phyloP scores from a whole-genome alignment of 768 basidiomycete species.

The Neoboletus brunneissimus region DNA sequence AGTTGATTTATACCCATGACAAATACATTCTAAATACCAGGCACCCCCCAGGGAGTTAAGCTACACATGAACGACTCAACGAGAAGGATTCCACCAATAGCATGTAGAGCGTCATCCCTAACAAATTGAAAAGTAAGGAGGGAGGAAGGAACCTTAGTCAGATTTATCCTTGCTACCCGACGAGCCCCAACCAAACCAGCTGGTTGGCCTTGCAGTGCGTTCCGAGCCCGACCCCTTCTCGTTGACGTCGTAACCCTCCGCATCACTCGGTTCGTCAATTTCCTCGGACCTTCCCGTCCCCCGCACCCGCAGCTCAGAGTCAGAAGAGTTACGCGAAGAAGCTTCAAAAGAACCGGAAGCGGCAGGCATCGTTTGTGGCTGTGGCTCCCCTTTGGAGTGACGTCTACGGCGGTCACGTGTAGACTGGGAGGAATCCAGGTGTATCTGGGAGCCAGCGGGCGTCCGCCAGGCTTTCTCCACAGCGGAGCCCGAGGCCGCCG shows the following conservation, averaged over 20 bases:
- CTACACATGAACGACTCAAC: conserved; percentile 13
- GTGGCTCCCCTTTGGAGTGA: conserved; percentile 53
- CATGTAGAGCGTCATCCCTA: not conserved
- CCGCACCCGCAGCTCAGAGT: conserved; percentile 46
- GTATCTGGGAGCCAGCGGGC: conserved; percentile 31
- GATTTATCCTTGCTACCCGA: conserved; percentile 21
- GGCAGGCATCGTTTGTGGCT: conserved; percentile 27
- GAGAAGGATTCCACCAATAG: not conserved
- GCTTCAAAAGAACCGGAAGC: conserved; percentile 32
- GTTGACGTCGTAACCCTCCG: conserved; percentile 57
- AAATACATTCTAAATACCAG: conserved; percentile 14
- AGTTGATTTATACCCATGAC: not conserved
- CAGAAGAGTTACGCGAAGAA: conserved; percentile 40
- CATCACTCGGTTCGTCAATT: conserved; percentile 67
- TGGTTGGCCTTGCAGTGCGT: conserved; percentile 30
- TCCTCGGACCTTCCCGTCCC: conserved; percentile 58
- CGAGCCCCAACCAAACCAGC: conserved; percentile 35
- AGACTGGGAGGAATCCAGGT: conserved; percentile 26
- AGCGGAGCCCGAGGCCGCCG: conserved; percentile 38
- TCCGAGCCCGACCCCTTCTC: conserved; percentile 17
- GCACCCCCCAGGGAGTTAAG: not conserved
- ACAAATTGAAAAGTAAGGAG: not conserved
- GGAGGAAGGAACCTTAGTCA: conserved; percentile 9
- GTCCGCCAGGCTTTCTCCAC: conserved; percentile 28
- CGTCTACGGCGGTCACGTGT: conserved; percentile 46